These are phyloP conservation scores for Coemansia erecta DNA, from an alignment of 192 early-diverging fungal genomes.

Conservation along the genomic window DNA sequence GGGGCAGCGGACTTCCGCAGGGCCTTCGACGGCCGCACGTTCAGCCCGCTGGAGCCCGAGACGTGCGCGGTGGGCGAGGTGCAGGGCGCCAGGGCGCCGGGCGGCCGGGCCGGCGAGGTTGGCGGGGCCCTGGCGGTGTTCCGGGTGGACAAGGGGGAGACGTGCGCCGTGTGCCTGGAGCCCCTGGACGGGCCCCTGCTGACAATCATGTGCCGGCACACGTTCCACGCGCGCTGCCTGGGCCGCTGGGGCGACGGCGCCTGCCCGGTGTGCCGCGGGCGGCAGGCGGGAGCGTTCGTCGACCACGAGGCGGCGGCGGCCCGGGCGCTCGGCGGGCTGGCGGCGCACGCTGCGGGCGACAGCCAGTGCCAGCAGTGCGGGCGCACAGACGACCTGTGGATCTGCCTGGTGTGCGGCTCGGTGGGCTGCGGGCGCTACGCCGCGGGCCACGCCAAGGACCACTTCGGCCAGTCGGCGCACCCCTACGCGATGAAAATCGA, in stretches of 20 bases:
- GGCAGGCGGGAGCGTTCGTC: conserved; percentile 52
- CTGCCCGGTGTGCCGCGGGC: conserved; percentile 92
- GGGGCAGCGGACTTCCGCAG: conserved; percentile 67
- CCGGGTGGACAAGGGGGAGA: conserved; percentile 67
- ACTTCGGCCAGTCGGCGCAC: conserved; percentile 82
- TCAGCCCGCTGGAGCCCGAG: conserved; percentile 85
- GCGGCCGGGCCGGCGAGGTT: conserved; percentile 34
- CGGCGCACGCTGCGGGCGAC: conserved; percentile 6
- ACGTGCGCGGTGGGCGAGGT: conserved; percentile 82
- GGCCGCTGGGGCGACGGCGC: conserved; percentile 87
- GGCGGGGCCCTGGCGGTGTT: conserved; percentile 8
- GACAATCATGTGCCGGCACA: conserved; percentile 92
- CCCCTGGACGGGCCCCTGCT: conserved; percentile 86
- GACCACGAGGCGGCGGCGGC: conserved; percentile 36
- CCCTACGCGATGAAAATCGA: conserved; percentile 90
- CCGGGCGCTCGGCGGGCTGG: conserved; percentile 16
- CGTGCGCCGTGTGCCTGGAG: conserved; percentile 96
- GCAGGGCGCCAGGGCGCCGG: conserved; percentile 62
- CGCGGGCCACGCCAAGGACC: conserved; percentile 82
- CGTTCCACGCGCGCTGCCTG: conserved; percentile 91
- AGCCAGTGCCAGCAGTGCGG: conserved; percentile 76
- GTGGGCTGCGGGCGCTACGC: conserved; percentile 96
- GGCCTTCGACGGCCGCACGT: conserved; percentile 81
- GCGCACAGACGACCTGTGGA: conserved; percentile 84
- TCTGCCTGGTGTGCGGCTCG: conserved; percentile 94